Conservation (phyloP, 1,139 yeast genomes). For the Saccharomyces hybrid region DNA sequence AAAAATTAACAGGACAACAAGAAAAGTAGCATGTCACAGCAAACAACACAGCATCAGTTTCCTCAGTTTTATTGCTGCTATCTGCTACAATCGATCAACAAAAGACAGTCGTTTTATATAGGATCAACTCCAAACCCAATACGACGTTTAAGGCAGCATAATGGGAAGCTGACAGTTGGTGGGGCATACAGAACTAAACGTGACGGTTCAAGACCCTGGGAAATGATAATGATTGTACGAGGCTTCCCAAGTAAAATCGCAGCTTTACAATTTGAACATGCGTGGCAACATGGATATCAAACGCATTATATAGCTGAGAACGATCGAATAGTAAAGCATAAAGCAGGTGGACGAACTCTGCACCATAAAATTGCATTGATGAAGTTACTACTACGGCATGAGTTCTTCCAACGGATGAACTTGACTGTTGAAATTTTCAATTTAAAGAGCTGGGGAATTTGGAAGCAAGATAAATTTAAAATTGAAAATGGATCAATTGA, state of each 20-base stretch:
- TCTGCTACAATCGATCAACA: constrained; percentile 49
- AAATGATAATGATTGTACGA: constrained; percentile 50
- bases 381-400: constrained; percentile 38
- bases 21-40: background rate
- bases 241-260: constrained; percentile 67
- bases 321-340: constrained; percentile 28
- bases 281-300: constrained; percentile 65
- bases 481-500: constrained; percentile 6
- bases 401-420: constrained; percentile 38
- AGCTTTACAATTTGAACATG: constrained; percentile 67
- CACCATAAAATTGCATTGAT: constrained; percentile 47
- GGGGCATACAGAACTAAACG: constrained; percentile 63
- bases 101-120: constrained; percentile 52
- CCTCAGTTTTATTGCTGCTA: constrained; percentile 57
- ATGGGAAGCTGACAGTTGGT: constrained; percentile 55
- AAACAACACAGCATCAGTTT: background rate
- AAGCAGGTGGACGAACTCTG: constrained; percentile 35
- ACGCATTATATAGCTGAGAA: constrained; percentile 49
- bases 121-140: constrained; percentile 75
- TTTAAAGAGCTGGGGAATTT: constrained; percentile 26
- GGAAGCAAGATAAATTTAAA: constrained; percentile 22
- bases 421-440: constrained; percentile 37
- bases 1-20: background rate
- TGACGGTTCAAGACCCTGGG: constrained; percentile 62
- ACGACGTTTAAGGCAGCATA: constrained; percentile 66